Evolutionary conservation across 192 early-diverging fungal genomes (phyloP), one percentile per base, ranked within the genome.

Genomic region (Coemansia sp.): DNA sequence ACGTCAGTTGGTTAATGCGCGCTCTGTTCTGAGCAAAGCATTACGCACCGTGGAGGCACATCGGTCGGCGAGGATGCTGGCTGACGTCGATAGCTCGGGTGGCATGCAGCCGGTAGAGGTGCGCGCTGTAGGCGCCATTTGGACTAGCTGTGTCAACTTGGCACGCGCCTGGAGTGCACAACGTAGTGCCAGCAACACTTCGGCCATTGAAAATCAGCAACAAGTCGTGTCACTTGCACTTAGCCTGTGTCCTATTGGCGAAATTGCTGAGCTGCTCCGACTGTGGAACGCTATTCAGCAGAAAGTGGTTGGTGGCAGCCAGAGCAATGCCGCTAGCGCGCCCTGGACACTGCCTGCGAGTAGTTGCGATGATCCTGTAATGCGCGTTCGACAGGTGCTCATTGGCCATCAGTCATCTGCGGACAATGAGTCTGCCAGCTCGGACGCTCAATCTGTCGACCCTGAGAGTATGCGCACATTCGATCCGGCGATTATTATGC

Each of bases 401-500:
- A n/a, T 34, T 15, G 41, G 58, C 40, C 1, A 32, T 19, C 17
- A 9, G 33, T 12, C 22, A 14, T 33, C 60, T 9, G 40, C 9
- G 8, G 52, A 34, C 33, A 9, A 39, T 15, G 12, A 35, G n/a
- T 8, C 32, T 36, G 32, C 17, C 32, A 35, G 3, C 2, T 3
- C 19, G 21, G 56, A 29, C 18, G 22, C 22, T 26, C 37, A 59
- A 12, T 36, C 17, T 4, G 37, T 50, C 22, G 52, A 56, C 44
- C 39, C 34, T 27, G 67, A 67, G 5, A 22, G 59, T 0, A 56
- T 77, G 29, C 65, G 61, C 35, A 71, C 74, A 10, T 77, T 77
- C n/a, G 74, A 77, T 21, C 55, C 68, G 4, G 74, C 68, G 1
- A 71, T 77, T 29, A 56, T 77, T 43, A 65, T 60, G 36, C 68